Evolutionary conservation across 805 yeast genomes (phyloP), one percentile per base, ranked within the genome.

Genomic region (Hanseniaspora lindneri): DNA sequence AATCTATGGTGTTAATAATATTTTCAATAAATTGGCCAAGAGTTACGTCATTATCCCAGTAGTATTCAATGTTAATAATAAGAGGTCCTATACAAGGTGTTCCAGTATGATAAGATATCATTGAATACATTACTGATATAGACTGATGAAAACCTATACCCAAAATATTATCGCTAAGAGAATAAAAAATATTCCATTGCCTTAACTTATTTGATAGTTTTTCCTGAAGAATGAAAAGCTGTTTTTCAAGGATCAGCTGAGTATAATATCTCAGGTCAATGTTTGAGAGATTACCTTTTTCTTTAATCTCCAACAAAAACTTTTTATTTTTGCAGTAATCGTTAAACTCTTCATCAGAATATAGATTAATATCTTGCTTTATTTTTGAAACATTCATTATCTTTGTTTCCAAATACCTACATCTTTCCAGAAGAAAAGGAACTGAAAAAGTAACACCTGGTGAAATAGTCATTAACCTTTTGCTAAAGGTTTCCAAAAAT

Each of bases 11-110:
- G 5, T 74, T 67, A 51, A 86, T 80, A 33, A 79, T 70, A 48
- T 80, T 83, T 58, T 94, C 96, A 37, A 92, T 76, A 55, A 80
- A 86, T 56, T 83, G 84, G 0, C 98, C 98, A 37, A 94, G 64
- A 9, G 95, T 80, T 59, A 83, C 80, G 61, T 94, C 98, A 51
- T 80, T 83, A 42, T 86, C 95, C 68, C 95, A 78, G 60, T 89
- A 92, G 58, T 73, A 94, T 53, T 88, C 96, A 42, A 88, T 80
- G 1, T 79, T 76, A 29, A 84, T 77, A n/a, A 78, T 69, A 49
- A 77, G 85, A 0, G 99, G 98, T 0, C 97, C 97, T 35, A 79
- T 69, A 58, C 98, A 92, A 0, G 96, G 96, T 0, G 94, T 86
- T 0, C 94, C 83, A 35, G 85, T 82, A 56, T 80, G 81, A 8